Conservation (phyloP, 2,329 filamentous ascomycete genomes). For the Hypoxylon sp. region DNA sequence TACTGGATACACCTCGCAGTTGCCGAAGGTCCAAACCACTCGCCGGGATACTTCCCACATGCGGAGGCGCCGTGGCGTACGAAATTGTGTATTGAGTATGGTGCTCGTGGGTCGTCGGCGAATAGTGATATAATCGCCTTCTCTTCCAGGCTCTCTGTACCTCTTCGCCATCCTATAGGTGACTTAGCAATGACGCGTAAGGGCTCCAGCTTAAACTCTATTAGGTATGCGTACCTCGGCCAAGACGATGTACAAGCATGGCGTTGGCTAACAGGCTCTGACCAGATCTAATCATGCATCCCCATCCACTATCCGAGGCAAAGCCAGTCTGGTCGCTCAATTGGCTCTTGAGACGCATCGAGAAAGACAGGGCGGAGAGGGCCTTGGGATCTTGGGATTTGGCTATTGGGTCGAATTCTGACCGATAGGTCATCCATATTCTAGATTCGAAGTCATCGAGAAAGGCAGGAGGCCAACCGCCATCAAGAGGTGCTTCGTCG, state of each 20-base stretch:
- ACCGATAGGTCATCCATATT: constrained; percentile 97
- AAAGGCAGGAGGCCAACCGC: constrained; percentile 87
- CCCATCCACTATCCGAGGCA: constrained; percentile 95
- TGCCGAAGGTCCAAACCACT: constrained; percentile 99
- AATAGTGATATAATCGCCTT: constrained; percentile 83
- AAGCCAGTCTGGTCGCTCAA: constrained; percentile 86
- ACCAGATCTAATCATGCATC: constrained; percentile 98
- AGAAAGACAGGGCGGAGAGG: constrained; percentile 79
- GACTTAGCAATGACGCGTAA: constrained; percentile 39
- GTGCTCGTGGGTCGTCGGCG: constrained; percentile 86
- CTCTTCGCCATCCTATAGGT: constrained; percentile 79
- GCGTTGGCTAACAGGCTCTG: constrained; percentile 94
- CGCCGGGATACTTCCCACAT: constrained; percentile 94
- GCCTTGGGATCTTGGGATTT: constrained; percentile 83
- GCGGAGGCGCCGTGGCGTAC: constrained; percentile 87
- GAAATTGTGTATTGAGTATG: constrained; percentile 96
- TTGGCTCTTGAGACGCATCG: constrained; percentile 86
- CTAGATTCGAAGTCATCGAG: constrained; percentile 92
- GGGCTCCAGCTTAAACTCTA: not conserved
- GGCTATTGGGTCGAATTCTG: constrained; percentile 85
- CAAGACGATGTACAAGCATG: constrained; percentile 78
- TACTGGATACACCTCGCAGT: constrained; percentile 95
- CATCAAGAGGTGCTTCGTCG: constrained; percentile 61
- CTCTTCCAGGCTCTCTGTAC: constrained; percentile 71
- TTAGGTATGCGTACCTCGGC: constrained; percentile 74